Evolutionary conservation across 2,329 filamentous ascomycete species (phyloP), one percentile per base, ranked within the genome.

Genomic region (Penicillium sp.): DNA sequence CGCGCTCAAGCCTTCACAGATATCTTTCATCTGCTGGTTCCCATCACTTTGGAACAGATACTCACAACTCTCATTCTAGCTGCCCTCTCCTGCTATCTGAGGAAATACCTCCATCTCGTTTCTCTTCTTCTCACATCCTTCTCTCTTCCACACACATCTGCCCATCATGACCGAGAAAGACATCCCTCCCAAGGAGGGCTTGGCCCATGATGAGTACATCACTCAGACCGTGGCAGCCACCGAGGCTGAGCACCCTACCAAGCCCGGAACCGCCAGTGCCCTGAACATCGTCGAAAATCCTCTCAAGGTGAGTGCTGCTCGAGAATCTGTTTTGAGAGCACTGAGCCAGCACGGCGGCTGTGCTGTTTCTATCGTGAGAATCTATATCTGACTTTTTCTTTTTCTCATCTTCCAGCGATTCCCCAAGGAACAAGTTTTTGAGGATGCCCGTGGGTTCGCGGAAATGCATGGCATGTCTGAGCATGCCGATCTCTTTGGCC

Each of bases 241-340:
- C 12, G 25, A 37, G 9, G 26, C 39, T 25, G 46, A 48, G 5
- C 38, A 34, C 9, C 40, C 3, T n/a, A 42, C 18, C 18, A 55
- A 48, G 38, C 69, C 70, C 32, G 70, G 69, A 42, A 52, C 58
- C 11, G 74, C 73, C 2, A 62, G 72, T 13, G 73, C 71, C 5
- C 52, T 75, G 48, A 76, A 76, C 56, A 66, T 76, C 43, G 68
- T 76, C 48, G 61, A 73, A 57, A 76, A 76, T 46, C 73, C 73
- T 27, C 55, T 76, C 45, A 69, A 65, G 62, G 73, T 75, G 52
- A 61, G 66, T 46, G 44, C 35, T 24, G 3, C 13, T 18, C 18
- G 18, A 18, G 18, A 18, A 18, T 18, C 18, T 18, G 18, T 18
- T 18, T 18, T 18, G 18, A 18, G 18, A 18, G 18, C 18, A 18